These are phyloP conservation scores for Cladosporium sp. DNA, from an alignment of 2,329 filamentous ascomycete species.

Conservation along the genomic window DNA sequence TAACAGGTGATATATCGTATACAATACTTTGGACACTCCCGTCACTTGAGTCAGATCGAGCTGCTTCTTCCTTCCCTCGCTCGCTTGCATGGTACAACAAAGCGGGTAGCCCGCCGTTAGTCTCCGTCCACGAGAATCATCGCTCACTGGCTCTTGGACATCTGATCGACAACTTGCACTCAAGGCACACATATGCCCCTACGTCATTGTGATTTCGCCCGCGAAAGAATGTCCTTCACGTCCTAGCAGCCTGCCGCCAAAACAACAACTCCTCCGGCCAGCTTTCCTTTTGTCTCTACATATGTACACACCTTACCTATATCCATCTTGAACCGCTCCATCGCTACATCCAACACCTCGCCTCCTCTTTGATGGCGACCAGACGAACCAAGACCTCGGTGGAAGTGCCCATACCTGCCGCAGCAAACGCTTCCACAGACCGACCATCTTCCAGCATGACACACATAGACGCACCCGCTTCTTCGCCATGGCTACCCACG, in stretches of 20 bases:
- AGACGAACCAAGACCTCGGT: constrained; percentile 27
- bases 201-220: constrained; percentile 1
- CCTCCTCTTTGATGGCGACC: constrained; percentile 21
- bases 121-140: background rate
- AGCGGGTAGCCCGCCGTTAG: constrained; percentile 5
- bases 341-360: background rate
- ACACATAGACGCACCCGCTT: constrained; percentile 19
- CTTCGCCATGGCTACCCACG: constrained; percentile 68
- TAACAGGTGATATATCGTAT: background rate
- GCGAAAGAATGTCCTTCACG: constrained; percentile 11
- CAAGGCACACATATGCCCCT: background rate
- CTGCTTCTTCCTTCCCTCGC: background rate
- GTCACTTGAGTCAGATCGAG: background rate
- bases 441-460: constrained; percentile 20
- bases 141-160: background rate
- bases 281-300: background rate
- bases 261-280: background rate
- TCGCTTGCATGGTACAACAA: background rate
- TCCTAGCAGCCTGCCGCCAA: background rate
- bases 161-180: background rate
- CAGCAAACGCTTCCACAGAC: constrained; percentile 23
- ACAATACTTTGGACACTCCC: background rate
- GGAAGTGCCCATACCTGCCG: constrained; percentile 28
- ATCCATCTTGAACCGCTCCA: background rate
- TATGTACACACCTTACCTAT: background rate